Conservation (phyloP, 129 eudicot species). For the Flaveria brownii region DNA sequence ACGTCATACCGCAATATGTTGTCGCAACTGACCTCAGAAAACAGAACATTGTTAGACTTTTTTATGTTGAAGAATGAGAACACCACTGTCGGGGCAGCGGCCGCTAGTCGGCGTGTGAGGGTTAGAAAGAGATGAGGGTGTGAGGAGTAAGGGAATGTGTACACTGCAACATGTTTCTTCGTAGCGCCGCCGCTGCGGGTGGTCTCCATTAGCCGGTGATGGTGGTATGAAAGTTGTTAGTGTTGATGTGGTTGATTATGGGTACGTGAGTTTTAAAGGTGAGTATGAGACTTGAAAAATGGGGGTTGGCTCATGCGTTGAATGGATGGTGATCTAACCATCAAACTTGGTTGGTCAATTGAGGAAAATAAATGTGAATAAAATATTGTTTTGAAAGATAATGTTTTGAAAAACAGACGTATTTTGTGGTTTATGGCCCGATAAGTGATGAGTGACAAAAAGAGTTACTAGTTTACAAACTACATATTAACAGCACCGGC, state of each 20-base stretch:
- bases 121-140: constrained; percentile 55
- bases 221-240: not conserved
- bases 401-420: too few relatives aligned
- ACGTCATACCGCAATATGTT: constrained; percentile 45
- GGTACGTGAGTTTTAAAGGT: not conserved
- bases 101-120: constrained; percentile 46
- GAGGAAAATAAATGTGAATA: not conserved
- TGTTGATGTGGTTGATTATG: not conserved
- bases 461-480: too few relatives aligned
- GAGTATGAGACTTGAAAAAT: not conserved
- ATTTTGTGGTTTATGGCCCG: too few relatives aligned
- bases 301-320: constrained; percentile 10
- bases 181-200: not conserved
- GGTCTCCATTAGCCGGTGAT: not conserved
- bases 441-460: too few relatives aligned
- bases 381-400: too few relatives aligned
- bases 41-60: constrained; percentile 30
- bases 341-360: not conserved
- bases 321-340: not conserved
- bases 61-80: constrained; percentile 54
- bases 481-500: too few relatives aligned
- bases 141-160: constrained; percentile 59
- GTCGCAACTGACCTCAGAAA: constrained; percentile 12
- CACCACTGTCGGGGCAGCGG: constrained; percentile 39
- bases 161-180: constrained; percentile 50